Evolutionary conservation across 768 basidiomycete species (phyloP).

Genomic region (Collybiopsis confluens): DNA sequence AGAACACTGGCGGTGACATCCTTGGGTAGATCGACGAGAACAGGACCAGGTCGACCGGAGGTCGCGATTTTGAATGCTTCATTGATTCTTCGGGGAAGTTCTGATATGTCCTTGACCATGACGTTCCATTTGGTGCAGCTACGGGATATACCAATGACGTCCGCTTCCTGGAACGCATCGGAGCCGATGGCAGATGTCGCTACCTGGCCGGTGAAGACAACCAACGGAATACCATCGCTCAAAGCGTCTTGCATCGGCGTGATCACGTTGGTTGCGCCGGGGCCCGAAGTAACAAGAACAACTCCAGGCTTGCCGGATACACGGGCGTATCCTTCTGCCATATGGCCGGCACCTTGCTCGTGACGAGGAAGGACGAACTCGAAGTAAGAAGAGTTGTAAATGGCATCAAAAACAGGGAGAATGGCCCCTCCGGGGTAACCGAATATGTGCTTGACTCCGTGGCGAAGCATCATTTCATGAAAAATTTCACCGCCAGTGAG

Average conservation of each 20-base stretch:
- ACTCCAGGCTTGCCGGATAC: conserved; percentile 98
- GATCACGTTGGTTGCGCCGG: conserved; percentile 96
- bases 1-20: conserved; percentile 95
- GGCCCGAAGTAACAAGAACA: conserved; percentile 96
- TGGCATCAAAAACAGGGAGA: conserved; percentile 99
- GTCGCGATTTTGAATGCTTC: conserved; percentile 99
- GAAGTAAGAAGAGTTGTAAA: conserved; percentile 93
- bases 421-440: conserved; percentile 98
- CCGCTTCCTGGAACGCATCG: conserved; percentile 98
- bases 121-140: conserved; percentile 99
- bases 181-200: conserved; percentile 99
- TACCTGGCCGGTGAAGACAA: conserved; percentile 98
- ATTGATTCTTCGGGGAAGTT: conserved; percentile 92
- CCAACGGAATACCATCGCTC: conserved; percentile 88
- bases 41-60: conserved; percentile 94
- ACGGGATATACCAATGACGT: conserved; percentile 92
- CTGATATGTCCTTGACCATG: conserved; percentile 96
- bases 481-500: conserved; percentile 96
- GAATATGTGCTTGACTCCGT: conserved; percentile 93
- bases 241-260: conserved; percentile 98
- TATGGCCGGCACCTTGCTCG: conserved; percentile 98
- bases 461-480: conserved; percentile 99
- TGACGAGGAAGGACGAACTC: conserved; percentile 95
- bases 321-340: conserved; percentile 98
- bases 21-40: conserved; percentile 98